Conservation (phyloP, 176 grass and related monocot species). For the Carex kokanica region DNA sequence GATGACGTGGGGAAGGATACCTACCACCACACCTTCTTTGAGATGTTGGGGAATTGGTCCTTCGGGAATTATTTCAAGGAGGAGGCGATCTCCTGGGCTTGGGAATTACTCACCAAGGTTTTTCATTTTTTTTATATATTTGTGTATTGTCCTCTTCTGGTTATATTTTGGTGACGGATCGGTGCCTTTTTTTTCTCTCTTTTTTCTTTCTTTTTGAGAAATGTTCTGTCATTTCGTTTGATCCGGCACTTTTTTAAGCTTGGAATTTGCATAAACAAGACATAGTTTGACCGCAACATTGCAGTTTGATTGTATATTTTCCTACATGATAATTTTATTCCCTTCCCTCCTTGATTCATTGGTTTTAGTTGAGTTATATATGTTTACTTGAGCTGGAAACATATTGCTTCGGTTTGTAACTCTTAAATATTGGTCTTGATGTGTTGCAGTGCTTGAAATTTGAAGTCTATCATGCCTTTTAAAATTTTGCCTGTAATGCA, state of each 20-base stretch:
- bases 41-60: slow-evolving; percentile 98
- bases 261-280: neutral
- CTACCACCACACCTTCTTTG: slow-evolving; percentile 98
- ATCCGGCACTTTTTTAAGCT: neutral
- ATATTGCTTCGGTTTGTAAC: neutral
- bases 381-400: neutral
- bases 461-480: neutral
- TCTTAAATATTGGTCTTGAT: neutral
- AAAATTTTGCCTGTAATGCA: neutral
- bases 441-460: neutral
- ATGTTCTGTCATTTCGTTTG: neutral
- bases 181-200: too few species aligned
- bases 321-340: neutral
- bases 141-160: too few species aligned
- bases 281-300: neutral
- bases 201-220: neutral
- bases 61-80: slow-evolving; percentile 94
- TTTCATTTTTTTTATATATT: neutral
- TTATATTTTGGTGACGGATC: too few species aligned
- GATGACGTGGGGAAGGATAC: slow-evolving; percentile 98
- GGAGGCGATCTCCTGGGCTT: slow-evolving; percentile 87
- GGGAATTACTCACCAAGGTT: slow-evolving; percentile 88
- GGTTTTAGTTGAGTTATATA: neutral
- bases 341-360: neutral
- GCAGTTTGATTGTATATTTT: neutral